Percentiles rank a stretch among this genome's conserved stretches.
These are phyloP conservation scores for Cercophora samala DNA, from an alignment of 495 filamentous ascomycete genomes.

Conservation along the genomic window DNA sequence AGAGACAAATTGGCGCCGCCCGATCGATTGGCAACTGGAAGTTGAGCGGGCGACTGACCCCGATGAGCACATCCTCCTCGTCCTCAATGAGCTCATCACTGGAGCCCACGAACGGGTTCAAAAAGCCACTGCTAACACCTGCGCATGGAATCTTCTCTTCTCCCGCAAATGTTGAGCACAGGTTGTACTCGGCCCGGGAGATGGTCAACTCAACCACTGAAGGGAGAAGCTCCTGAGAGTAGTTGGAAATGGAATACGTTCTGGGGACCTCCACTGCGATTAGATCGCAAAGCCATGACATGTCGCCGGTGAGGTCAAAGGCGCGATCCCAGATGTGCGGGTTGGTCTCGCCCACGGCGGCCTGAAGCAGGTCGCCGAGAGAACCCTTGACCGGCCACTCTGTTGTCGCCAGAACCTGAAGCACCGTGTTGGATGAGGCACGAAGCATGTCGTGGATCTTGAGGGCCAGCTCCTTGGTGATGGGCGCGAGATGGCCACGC, in stretches of 20 bases:
- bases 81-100: conserved; percentile 33
- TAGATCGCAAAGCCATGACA: conserved; percentile 46
- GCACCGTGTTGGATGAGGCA: conserved; percentile 46
- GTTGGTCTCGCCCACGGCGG: conserved; percentile 44
- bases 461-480: conserved; percentile 48
- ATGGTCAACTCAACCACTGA: conserved; percentile 47
- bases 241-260: conserved; percentile 50
- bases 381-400: conserved; percentile 49
- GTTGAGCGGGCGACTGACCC: conserved; percentile 47
- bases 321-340: conserved; percentile 48
- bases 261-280: conserved; percentile 48
- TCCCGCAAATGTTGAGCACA: conserved; percentile 41
- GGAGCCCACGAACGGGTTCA: conserved; percentile 42
- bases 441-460: conserved; percentile 41
- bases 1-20: conserved; percentile 48
- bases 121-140: conserved; percentile 49
- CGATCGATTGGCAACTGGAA: conserved; percentile 49
- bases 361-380: conserved; percentile 45
- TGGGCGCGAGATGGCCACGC: conserved; percentile 46
- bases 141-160: conserved; percentile 32
- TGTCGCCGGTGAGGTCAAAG: conserved; percentile 38
- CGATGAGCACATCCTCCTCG: conserved; percentile 44
- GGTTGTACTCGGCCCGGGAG: conserved; percentile 46
- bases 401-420: conserved; percentile 47
- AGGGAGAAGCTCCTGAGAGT: conserved; percentile 46